phyloP scores from a whole-genome alignment of 1,139 yeast genomes.

The Magnusiomyces fungicola region DNA sequence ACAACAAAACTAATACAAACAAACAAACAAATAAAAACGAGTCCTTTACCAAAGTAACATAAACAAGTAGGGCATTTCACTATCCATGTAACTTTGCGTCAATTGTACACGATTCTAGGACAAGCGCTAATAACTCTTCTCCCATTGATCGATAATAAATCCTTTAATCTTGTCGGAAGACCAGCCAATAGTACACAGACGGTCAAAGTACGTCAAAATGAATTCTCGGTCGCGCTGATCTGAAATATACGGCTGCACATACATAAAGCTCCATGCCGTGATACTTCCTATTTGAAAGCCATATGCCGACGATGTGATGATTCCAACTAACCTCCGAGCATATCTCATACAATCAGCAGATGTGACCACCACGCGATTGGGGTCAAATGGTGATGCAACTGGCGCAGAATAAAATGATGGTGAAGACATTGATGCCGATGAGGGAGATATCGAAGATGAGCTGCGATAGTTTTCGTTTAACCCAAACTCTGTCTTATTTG shows the following conservation, averaged over 20 bases:
- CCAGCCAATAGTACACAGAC: neutral
- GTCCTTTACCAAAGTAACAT: too few relatives aligned
- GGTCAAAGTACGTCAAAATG: neutral
- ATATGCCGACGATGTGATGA: neutral
- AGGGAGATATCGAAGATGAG: too few relatives aligned
- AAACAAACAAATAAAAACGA: too few relatives aligned
- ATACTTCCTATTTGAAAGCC: neutral
- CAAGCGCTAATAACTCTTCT: too few relatives aligned
- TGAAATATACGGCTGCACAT: neutral
- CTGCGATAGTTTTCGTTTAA: too few relatives aligned
- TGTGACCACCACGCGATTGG: neutral
- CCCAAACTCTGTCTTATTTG: too few relatives aligned
- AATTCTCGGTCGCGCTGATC: neutral
- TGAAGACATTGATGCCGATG: too few relatives aligned
- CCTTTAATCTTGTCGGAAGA: neutral
- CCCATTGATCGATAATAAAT: neutral
- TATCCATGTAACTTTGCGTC: too few relatives aligned
- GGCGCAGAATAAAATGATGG: too few relatives aligned
- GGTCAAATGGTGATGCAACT: neutral
- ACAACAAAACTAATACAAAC: too few relatives aligned
- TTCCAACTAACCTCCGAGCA: constrained; percentile 3
- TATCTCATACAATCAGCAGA: neutral
- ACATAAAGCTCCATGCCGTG: constrained; percentile 2
- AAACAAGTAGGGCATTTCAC: too few relatives aligned
- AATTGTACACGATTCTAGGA: too few relatives aligned